Percentiles rank a stretch among this genome's conserved stretches.
Conservation (phyloP, 1,139 yeast genomes). For the Yamadazyma siamensis region DNA sequence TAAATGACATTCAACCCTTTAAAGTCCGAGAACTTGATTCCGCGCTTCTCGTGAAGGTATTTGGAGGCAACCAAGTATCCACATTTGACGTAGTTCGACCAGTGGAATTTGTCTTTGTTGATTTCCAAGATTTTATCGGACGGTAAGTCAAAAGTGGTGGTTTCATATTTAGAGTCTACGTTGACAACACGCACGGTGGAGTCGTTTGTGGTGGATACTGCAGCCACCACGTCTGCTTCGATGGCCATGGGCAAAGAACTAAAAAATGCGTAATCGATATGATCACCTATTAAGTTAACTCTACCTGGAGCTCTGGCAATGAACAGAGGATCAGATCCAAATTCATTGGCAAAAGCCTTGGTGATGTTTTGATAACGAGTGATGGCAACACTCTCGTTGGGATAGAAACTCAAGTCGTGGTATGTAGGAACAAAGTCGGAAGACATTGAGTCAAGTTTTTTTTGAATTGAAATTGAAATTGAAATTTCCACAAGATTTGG, state of each 20-base stretch:
- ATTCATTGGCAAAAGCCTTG: slow-evolving; percentile 18
- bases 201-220: slow-evolving; percentile 34
- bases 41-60: slow-evolving; percentile 33
- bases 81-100: slow-evolving; percentile 71
- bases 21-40: slow-evolving; percentile 22
- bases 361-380: slow-evolving; percentile 25
- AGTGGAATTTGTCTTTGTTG: slow-evolving; percentile 45
- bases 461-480: neutral
- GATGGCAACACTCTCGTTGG: slow-evolving; percentile 22
- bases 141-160: slow-evolving; percentile 32
- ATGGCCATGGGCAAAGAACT: slow-evolving; percentile 78
- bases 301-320: slow-evolving; percentile 69
- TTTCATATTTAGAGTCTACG: slow-evolving; percentile 26
- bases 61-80: slow-evolving; percentile 61
- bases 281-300: slow-evolving; percentile 74
- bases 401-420: slow-evolving; percentile 33
- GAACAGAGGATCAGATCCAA: slow-evolving; percentile 34
- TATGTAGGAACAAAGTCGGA: slow-evolving; percentile 29
- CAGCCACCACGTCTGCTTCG: slow-evolving; percentile 60
- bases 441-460: no score
- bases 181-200: slow-evolving; percentile 41
- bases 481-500: slow-evolving; percentile 1
- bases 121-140: slow-evolving; percentile 44
- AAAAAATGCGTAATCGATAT: slow-evolving; percentile 66
- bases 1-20: slow-evolving; percentile 53